Conservation (phyloP, 257 asterid species). For the Catharanthus roseus region DNA sequence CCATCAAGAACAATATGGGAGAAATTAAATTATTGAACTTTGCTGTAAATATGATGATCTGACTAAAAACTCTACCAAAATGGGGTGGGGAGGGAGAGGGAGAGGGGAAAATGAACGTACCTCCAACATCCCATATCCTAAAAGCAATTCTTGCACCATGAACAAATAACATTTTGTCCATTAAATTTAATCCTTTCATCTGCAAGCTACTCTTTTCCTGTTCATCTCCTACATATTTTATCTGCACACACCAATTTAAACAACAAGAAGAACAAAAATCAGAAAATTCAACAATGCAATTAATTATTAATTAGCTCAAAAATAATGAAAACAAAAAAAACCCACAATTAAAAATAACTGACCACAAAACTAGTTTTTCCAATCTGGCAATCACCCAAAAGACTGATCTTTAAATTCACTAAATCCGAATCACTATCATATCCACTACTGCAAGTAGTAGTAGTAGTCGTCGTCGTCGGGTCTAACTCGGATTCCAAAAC, state of each 20-base stretch:
- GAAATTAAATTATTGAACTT: too few relatives aligned
- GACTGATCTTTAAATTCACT: constrained; percentile 73
- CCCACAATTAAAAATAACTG: neutral
- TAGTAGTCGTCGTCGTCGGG: constrained; percentile 3
- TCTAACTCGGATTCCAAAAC: constrained; percentile 14
- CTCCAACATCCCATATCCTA: constrained; percentile 91
- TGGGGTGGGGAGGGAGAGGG: neutral
- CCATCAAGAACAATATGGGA: neutral
- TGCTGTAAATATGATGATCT: too few relatives aligned
- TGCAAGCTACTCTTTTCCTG: constrained; percentile 58
- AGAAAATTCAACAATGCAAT: neutral
- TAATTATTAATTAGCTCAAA: too few relatives aligned
- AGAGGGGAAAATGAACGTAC: constrained; percentile 24
- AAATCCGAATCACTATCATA: constrained; percentile 68
- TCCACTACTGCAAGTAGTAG: constrained; percentile 15
- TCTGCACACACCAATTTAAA: constrained; percentile 32
- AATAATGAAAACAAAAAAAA: too few relatives aligned
- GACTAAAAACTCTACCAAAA: constrained; percentile 16
- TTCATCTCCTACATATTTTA: constrained; percentile 79
- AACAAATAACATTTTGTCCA: constrained; percentile 62
- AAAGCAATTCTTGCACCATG: constrained; percentile 77
- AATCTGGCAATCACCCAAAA: constrained; percentile 84
- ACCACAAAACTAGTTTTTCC: constrained; percentile 94
- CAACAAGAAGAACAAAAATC: neutral
- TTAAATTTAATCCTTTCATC: constrained; percentile 71